Evolutionary conservation across 208 protist genomes (phyloP), one percentile per base, ranked within the genome.

Genomic region (Wallacemonas collosoma): DNA sequence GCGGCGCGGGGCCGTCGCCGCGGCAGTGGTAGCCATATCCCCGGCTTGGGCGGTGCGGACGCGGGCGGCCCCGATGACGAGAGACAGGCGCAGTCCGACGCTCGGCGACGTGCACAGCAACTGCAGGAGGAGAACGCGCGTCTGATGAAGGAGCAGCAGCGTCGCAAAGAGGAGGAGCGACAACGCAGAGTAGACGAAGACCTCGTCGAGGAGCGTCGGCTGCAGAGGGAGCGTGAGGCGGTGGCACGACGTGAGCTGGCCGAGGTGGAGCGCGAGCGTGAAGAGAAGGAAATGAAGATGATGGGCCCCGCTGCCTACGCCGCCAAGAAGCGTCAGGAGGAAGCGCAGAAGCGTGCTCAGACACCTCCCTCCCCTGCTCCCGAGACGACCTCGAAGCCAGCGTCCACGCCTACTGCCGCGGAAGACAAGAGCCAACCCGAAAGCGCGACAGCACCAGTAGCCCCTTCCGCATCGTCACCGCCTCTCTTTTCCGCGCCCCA

Each of bases 101-200:
- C 78, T 2, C 75, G 83, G 11, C 72, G 82, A 17, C 79, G 84
- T 38, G 88, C 86, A 35, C 79, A 86, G 47, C 82, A 91, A 69
- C 54, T 93, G n/a, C 91, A 96, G 53, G 68, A 79, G 17, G 91
- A 93, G 64, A 94, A 93, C 61, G 89, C 77, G 53, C 79, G 79
- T 0, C 81, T 88, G 45, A 91, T 86, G 72, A 76, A 83, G 57
- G 81, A 90, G 60, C 85, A 87, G 68, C 65, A 83, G 47, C 79
- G 72, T 43, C 86, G 76, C 11, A 80, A 72, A 60, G 50, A 84
- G 53, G 76, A 79, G 8, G 87, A 85, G 68, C 72, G 71, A 26
- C 72, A 78, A 58, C 79, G 73, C 3, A 76, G 84, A 64, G 69
- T 67, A 1, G 67, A 78, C 17, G 81, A 85, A 47, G 78, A 90